Base-by-base conservation (phyloP, 495 filamentous ascomycete species). In the Friedmanniomyces endolithicus region DNA sequence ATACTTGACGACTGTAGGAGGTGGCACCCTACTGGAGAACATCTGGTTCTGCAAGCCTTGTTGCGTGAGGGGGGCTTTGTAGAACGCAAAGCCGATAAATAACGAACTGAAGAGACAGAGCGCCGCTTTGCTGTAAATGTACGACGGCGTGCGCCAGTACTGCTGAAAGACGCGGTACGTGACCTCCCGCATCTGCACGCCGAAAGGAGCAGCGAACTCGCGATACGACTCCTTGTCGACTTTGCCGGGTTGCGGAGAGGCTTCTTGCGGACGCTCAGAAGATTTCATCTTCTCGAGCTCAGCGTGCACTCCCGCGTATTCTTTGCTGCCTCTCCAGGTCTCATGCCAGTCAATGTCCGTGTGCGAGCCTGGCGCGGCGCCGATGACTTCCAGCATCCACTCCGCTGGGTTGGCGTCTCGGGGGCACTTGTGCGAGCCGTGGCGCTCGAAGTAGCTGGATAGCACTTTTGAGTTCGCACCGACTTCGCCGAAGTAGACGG, bases 331-430 rank as follows among this genome's bases (percentile, higher is more conserved):
- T 27, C 81, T 80, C 90, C 90, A 97, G 14, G 82, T 73, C 48
- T 83, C 66, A 63, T 80, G 77, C 90, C 90, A 97, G 66, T 97
- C 87, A 52, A 85, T 78, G 33, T 86, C 77, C 19, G 80, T 82
- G 52, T 75, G 65, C 19, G 80, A 82, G 23, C 87, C 88, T n/a
- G 90, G 89, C 1, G 90, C 89, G 24, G 88, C 88, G 57, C 90
- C 90, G 63, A 90, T 94, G 47, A 88, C 83, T 64, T 95, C 88
- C 34, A 97, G 74, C 87, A 97, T 95, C 86, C 87, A 95, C 70
- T 97, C 90, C 19, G 90, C 90, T 25, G 88, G 88, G 70, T 86
- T 96, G n/a, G 87, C 85, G 16, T 85, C 82, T 1, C 64, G 58
- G 1, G 85, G 85, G 68, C 88, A 95, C 40, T 79, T 74, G 19